Percentiles rank a stretch among this genome's conserved stretches.
Conservation (phyloP, 257 asterid genomes). For the Plantago ovata region DNA sequence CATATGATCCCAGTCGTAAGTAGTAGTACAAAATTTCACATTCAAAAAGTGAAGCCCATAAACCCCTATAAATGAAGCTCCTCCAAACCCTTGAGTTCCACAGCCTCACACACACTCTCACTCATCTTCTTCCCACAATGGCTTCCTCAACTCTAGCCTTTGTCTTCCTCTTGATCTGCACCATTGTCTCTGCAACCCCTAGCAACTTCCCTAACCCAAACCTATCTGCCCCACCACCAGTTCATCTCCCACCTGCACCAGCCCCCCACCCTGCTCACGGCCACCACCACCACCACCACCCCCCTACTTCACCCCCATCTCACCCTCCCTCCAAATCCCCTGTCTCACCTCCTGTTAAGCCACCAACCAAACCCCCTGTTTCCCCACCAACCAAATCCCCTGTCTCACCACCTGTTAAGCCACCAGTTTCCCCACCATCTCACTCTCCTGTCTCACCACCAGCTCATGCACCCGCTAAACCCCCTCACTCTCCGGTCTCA, state of each 20-base stretch:
- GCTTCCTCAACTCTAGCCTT: conserved; percentile 4
- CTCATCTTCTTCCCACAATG: too few species aligned
- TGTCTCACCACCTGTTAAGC: neutral
- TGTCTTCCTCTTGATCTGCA: conserved; percentile 3
- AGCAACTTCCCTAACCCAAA: too few species aligned
- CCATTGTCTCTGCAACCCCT: too few species aligned
- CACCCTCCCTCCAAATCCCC: neutral
- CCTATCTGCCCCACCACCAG: neutral
- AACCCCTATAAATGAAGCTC: conserved; percentile 31
- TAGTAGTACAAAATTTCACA: neutral
- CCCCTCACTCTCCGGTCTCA: neutral
- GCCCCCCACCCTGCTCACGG: conserved; percentile 4
- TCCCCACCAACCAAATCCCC: neutral
- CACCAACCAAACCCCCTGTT: neutral
- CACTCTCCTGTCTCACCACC: conserved; percentile 19
- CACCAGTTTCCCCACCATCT: conserved; percentile 17
- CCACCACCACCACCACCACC: neutral
- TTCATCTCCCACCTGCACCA: neutral
- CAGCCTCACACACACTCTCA: neutral
- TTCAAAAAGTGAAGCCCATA: conserved; percentile 9
- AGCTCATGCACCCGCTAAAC: neutral
- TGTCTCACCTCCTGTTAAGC: neutral
- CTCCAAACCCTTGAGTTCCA: neutral
- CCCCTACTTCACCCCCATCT: neutral
- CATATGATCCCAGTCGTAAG: neutral